These are phyloP conservation scores for Wallacemonas sp. DNA, from an alignment of 208 protist genomes.

Conservation along the genomic window DNA sequence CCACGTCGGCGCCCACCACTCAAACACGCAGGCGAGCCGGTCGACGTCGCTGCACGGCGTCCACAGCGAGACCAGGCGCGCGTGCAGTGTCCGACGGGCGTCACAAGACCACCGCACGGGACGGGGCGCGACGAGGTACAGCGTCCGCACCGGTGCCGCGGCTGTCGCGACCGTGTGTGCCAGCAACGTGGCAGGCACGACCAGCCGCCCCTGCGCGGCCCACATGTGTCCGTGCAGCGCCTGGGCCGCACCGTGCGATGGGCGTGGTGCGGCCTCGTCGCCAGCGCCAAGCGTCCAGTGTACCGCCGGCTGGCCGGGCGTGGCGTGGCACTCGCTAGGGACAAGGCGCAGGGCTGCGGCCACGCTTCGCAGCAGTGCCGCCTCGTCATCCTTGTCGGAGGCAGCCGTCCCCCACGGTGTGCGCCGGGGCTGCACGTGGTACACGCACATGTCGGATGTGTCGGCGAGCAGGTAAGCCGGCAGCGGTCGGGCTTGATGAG, in stretches of 20 bases:
- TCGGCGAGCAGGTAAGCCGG: slow-evolving; percentile 35
- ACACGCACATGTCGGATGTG: slow-evolving; percentile 49
- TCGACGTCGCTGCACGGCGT: slow-evolving; percentile 30
- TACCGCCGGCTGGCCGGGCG: neutral
- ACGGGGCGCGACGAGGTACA: slow-evolving; percentile 28
- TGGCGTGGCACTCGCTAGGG: neutral
- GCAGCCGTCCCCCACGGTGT: neutral
- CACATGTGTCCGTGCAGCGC: slow-evolving; percentile 72
- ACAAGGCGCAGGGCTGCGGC: neutral
- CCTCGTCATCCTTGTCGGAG: too few species aligned
- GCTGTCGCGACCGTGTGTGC: neutral
- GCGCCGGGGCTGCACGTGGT: slow-evolving; percentile 9
- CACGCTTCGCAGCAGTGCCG: neutral
- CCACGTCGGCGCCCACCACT: slow-evolving; percentile 48
- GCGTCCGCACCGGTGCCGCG: neutral
- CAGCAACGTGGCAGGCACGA: slow-evolving; percentile 13
- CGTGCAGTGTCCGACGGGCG: slow-evolving; percentile 9
- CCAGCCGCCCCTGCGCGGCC: slow-evolving; percentile 10
- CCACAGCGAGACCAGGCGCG: slow-evolving; percentile 68
- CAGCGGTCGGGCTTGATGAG: slow-evolving; percentile 8
- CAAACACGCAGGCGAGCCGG: slow-evolving; percentile 41
- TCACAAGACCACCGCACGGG: slow-evolving; percentile 33
- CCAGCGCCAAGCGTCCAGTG: neutral
- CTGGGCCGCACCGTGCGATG: neutral
- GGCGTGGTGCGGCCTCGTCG: neutral